These are phyloP conservation scores for Tolypocladium inflatum DNA, from an alignment of 2,329 filamentous ascomycete species.

Conservation along the genomic window DNA sequence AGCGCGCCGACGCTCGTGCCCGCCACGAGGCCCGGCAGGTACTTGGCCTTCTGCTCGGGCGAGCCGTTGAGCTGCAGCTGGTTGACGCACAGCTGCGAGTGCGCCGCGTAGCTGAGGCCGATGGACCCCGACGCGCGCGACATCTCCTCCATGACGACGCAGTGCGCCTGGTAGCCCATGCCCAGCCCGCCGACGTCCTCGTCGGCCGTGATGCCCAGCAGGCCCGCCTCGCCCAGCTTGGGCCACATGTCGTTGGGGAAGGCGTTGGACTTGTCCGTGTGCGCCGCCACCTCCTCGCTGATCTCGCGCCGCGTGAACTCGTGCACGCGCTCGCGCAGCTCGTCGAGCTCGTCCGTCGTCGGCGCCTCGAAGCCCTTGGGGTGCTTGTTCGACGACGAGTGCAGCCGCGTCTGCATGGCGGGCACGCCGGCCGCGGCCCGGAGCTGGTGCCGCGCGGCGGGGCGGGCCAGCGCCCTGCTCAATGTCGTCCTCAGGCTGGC, in stretches of 20 bases:
- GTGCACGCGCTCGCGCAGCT: slow-evolving; percentile 75
- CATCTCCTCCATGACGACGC: slow-evolving; percentile 89
- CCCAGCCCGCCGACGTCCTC: slow-evolving; percentile 83
- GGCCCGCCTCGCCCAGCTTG: slow-evolving; percentile 84
- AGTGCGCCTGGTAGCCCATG: slow-evolving; percentile 96
- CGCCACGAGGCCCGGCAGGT: slow-evolving; percentile 70
- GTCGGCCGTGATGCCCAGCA: slow-evolving; percentile 88
- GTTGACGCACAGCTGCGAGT: slow-evolving; percentile 94
- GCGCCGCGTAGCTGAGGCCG: slow-evolving; percentile 86
- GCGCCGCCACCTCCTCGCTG: slow-evolving; percentile 67
- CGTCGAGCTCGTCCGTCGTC: slow-evolving; percentile 61
- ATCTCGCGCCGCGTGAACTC: slow-evolving; percentile 89
- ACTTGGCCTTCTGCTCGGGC: slow-evolving; percentile 66
- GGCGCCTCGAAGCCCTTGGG: slow-evolving; percentile 58
- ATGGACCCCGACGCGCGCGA: slow-evolving; percentile 78
- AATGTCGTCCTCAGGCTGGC: slow-evolving; percentile 26
- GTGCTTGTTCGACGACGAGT: slow-evolving; percentile 46
- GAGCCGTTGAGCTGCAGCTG: slow-evolving; percentile 87
- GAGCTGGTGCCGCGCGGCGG: slow-evolving; percentile 20
- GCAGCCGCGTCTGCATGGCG: slow-evolving; percentile 23
- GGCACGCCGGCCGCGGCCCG: slow-evolving; percentile 17
- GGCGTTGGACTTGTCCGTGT: slow-evolving; percentile 76
- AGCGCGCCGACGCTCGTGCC: slow-evolving; percentile 77
- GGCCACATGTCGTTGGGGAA: slow-evolving; percentile 90
- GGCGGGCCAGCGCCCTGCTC: slow-evolving; percentile 24